These are phyloP conservation scores for Sporothrix brunneoviolacea DNA, from an alignment of 2,329 filamentous ascomycete species.

Conservation along the genomic window DNA sequence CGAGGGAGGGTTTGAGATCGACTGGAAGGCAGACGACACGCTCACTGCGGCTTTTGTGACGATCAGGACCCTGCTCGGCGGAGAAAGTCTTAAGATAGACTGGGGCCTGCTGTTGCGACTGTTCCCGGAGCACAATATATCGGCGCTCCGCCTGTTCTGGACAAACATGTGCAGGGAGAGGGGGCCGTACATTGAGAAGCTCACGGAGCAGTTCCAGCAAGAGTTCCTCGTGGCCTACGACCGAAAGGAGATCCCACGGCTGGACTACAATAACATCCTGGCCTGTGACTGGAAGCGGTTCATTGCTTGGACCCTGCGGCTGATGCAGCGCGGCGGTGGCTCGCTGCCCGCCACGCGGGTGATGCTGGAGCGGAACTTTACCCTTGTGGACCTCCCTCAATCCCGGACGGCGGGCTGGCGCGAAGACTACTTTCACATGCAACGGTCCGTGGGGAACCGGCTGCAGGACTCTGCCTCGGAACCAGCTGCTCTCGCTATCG, in stretches of 20 bases:
- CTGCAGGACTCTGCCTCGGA: conserved; percentile 48
- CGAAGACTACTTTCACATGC: conserved; percentile 49
- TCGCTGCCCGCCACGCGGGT: conserved; percentile 42
- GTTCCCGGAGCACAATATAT: conserved; percentile 48
- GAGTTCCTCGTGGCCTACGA: conserved; percentile 62
- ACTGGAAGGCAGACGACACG: conserved; percentile 37
- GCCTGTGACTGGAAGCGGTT: conserved; percentile 63
- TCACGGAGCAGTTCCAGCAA: conserved; percentile 58
- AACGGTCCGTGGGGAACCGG: conserved; percentile 50
- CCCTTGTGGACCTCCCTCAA: conserved; percentile 26
- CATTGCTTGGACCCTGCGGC: conserved; percentile 59
- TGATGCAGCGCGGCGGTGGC: conserved; percentile 38
- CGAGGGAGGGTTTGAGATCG: conserved; percentile 16
- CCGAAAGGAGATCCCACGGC: conserved; percentile 48
- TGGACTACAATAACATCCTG: conserved; percentile 57
- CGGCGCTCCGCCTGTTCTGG: conserved; percentile 51
- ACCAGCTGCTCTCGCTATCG: conserved; percentile 34
- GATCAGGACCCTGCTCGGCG: conserved; percentile 52
- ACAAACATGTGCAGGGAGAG: conserved; percentile 43
- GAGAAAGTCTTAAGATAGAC: conserved; percentile 52
- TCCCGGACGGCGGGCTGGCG: conserved; percentile 39
- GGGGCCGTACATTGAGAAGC: conserved; percentile 45
- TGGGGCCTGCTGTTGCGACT: conserved; percentile 52
- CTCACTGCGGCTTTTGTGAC: conserved; percentile 53
- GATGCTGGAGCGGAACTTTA: conserved; percentile 38